A percentile compares a stretch with the other conserved stretches of the same genome.
Conservation (phyloP, 306 rosid genomes). For the Fragaria vesca region DNA sequence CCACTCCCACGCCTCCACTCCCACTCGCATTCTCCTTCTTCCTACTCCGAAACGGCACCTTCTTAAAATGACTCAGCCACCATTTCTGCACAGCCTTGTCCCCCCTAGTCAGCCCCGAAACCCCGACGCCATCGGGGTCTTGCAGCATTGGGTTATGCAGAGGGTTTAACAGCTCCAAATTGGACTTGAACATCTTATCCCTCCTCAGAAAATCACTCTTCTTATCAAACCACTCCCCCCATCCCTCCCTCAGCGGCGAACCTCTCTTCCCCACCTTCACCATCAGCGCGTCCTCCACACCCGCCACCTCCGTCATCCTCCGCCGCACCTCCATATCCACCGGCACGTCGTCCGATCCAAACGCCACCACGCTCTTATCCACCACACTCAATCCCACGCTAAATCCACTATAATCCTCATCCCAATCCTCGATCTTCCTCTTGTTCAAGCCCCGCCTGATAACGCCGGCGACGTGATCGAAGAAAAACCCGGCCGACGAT, state of each 20-base stretch:
- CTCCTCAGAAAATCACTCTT: slow-evolving; percentile 59
- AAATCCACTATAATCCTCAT: slow-evolving; percentile 41
- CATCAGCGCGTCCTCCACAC: slow-evolving; percentile 67
- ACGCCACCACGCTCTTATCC: slow-evolving; percentile 56
- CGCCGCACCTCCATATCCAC: slow-evolving; percentile 53
- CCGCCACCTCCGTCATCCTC: slow-evolving; percentile 30
- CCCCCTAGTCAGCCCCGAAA: slow-evolving; percentile 52
- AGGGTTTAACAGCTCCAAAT: slow-evolving; percentile 63
- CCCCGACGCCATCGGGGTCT: slow-evolving; percentile 65
- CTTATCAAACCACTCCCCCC: slow-evolving; percentile 96
- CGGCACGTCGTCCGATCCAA: slow-evolving; percentile 77
- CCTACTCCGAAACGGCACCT: slow-evolving; percentile 41
- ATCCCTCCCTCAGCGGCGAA: slow-evolving; percentile 67
- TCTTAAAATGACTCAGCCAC: slow-evolving; percentile 61
- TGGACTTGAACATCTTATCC: slow-evolving; percentile 77
- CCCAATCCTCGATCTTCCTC: slow-evolving; percentile 51
- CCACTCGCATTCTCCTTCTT: neutral
- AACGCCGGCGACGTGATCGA: slow-evolving; percentile 63
- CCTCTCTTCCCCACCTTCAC: slow-evolving; percentile 47
- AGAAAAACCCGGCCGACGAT: slow-evolving; percentile 46
- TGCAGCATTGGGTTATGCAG: slow-evolving; percentile 64
- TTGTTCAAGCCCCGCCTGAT: slow-evolving; percentile 52
- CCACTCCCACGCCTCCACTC: neutral
- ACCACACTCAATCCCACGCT: slow-evolving; percentile 27
- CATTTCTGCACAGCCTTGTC: slow-evolving; percentile 56